Evolutionary conservation across 345 rosid species (phyloP).

Genomic region (Salix dunnii): DNA sequence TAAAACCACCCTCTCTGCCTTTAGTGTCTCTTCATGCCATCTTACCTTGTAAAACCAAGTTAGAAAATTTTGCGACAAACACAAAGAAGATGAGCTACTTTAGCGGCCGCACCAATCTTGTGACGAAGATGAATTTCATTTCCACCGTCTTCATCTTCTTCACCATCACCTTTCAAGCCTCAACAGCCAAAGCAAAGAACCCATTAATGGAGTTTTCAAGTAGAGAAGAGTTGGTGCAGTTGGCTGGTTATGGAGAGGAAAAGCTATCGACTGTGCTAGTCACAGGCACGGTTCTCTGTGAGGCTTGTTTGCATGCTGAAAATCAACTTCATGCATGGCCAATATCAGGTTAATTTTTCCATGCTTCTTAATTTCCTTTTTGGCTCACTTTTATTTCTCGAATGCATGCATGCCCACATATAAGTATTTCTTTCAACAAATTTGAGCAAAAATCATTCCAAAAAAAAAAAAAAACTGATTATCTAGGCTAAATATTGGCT

Average conservation of each 20-base stretch:
- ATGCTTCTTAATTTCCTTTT: not conserved
- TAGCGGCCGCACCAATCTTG: slow-evolving; percentile 21
- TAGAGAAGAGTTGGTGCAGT: slow-evolving; percentile 52
- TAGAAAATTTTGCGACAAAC: not conserved
- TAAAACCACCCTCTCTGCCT: slow-evolving; percentile 1
- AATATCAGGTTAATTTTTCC: slow-evolving; percentile 32
- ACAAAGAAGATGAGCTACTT: slow-evolving; percentile 48
- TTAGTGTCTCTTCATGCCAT: not conserved
- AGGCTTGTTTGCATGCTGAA: slow-evolving; percentile 15
- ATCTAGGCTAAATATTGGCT: not conserved
- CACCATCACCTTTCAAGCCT: not conserved
- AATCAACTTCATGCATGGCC: slow-evolving; percentile 39
- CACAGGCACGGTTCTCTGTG: slow-evolving; percentile 46
- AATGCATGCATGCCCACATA: not conserved
- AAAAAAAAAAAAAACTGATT: too few species aligned
- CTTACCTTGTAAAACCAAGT: not conserved
- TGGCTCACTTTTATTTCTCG: not conserved
- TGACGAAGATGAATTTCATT: not conserved
- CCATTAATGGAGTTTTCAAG: slow-evolving; percentile 18
- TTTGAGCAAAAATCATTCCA: not conserved
- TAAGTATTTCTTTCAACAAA: not conserved
- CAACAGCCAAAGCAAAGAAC: slow-evolving; percentile 15
- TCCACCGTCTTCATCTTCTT: not conserved
- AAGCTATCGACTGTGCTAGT: slow-evolving; percentile 57
- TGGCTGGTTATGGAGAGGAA: slow-evolving; percentile 70